phyloP scores from a whole-genome alignment of 208 protist genomes.

The Trypanosomatidae sp. region DNA sequence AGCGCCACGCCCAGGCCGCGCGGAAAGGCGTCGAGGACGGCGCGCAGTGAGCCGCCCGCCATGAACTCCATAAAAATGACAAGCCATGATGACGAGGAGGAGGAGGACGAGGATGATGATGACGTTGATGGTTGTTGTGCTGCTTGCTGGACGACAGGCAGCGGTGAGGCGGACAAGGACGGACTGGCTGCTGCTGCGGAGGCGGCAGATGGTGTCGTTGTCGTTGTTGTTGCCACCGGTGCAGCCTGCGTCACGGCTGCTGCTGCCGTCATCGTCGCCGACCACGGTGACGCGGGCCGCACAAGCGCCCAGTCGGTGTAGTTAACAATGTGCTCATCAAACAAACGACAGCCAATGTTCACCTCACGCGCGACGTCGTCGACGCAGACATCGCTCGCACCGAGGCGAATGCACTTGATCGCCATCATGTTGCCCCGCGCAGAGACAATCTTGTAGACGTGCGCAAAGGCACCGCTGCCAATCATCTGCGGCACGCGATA shows the following conservation, averaged over 20 bases:
- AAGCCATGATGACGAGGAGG: too few relatives aligned
- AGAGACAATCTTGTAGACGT: constrained; percentile 25
- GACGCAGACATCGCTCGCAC: constrained; percentile 4
- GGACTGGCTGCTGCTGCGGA: too few relatives aligned
- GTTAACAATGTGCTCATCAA: constrained; percentile 29
- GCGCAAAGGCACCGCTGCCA: constrained; percentile 19
- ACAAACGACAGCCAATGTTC: constrained; percentile 27
- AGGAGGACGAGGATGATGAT: too few relatives aligned
- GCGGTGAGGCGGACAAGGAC: too few relatives aligned
- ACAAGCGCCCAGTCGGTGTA: constrained; percentile 35
- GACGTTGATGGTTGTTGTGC: too few relatives aligned
- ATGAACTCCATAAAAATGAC: constrained; percentile 66
- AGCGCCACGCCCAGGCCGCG: constrained; percentile 20
- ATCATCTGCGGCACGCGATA: constrained; percentile 11
- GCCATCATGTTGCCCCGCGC: constrained; percentile 15
- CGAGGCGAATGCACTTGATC: constrained; percentile 26
- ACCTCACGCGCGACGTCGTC: constrained; percentile 26
- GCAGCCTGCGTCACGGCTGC: too few relatives aligned
- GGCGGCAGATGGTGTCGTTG: too few relatives aligned
- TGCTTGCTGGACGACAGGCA: too few relatives aligned
- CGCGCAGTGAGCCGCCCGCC: constrained; percentile 60
- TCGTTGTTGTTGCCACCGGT: too few relatives aligned
- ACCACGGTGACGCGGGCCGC: too few relatives aligned
- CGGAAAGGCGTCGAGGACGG: constrained; percentile 30
- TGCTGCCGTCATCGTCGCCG: too few relatives aligned